Percentiles rank a stretch among this genome's conserved stretches.
phyloP scores from a whole-genome alignment of 345 rosid genomes.

The Carallia brachiata region DNA sequence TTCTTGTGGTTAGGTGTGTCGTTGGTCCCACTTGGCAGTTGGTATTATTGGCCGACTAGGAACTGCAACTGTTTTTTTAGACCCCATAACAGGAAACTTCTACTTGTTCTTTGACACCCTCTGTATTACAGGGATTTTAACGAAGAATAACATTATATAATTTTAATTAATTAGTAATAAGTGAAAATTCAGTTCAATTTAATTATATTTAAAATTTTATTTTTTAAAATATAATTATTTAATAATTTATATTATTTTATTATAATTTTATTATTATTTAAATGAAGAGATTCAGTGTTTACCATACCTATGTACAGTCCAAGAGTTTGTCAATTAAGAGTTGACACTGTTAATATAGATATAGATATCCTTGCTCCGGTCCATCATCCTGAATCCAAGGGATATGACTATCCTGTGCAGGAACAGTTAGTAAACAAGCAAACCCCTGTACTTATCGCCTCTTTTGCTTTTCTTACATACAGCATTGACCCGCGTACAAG shows the following conservation, averaged over 20 bases:
- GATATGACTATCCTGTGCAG: neutral
- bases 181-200: too few relatives aligned
- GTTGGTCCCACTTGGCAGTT: conserved; percentile 31
- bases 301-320: too few relatives aligned
- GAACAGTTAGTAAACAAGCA: neutral
- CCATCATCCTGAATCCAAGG: neutral
- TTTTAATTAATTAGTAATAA: too few relatives aligned
- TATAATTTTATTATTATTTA: too few relatives aligned
- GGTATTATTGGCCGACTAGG: conserved; percentile 32
- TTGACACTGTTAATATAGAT: too few relatives aligned
- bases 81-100: neutral
- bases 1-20: conserved; percentile 34
- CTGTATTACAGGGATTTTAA: neutral
- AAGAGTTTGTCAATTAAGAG: too few relatives aligned
- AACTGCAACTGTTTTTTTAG: conserved; percentile 26
- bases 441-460: neutral
- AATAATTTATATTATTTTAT: too few relatives aligned
- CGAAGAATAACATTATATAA: too few relatives aligned
- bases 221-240: too few relatives aligned
- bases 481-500: neutral
- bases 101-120: neutral
- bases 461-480: neutral
- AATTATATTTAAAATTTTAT: too few relatives aligned
- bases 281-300: too few relatives aligned
- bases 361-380: too few relatives aligned